Base-by-base conservation (phyloP, 2,329 filamentous ascomycete genomes). In the Fusarium humuli region DNA sequence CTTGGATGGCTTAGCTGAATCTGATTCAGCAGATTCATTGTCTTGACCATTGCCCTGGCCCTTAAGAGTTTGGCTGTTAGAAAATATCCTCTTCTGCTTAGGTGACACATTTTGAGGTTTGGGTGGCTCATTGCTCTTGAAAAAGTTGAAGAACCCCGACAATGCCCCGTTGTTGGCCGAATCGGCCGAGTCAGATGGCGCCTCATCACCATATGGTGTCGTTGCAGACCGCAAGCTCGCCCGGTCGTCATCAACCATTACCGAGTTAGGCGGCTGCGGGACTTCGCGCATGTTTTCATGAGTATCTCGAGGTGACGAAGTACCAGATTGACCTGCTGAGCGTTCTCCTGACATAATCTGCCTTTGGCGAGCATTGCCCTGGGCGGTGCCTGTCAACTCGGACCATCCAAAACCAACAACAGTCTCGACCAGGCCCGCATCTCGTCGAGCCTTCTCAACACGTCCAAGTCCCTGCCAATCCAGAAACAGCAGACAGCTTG, bases 381-480 rank as follows among this genome's bases (percentile, higher is more conserved):
- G 83, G 69, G 88, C 92, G n/a, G 91, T 82, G 20, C 89, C 89
- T 0, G 93, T 98, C 60, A 99, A 82, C 79, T 99, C 96, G 11
- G 94, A 93, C 92, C 94, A 98, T 4, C 96, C 95, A 86, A 95
- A 98, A 58, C 93, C 93, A 30, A 96, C 94, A 69, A 98, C 90
- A 0, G 94, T 97, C 56, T 97, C 94, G 40, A 99, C 93, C 29
- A 98, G 83, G 1, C 95, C 95, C 65, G 94, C 97, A 78, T 97
- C 95, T 78, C 96, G 85, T 23, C 95, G 88, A 13, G 96, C 95
- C 80, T 99, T 99, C 72, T 98, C 94, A 3, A 99, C 96, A 41
- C 94, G 91, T 7, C 92, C 95, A 6, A 99, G 83, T 0, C 96
- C 96, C 80, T 94, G 92, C 96, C 96, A 99, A 78, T 99, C 96